Conservation (phyloP, 768 basidiomycete species). For the Saitozyma sp. region DNA sequence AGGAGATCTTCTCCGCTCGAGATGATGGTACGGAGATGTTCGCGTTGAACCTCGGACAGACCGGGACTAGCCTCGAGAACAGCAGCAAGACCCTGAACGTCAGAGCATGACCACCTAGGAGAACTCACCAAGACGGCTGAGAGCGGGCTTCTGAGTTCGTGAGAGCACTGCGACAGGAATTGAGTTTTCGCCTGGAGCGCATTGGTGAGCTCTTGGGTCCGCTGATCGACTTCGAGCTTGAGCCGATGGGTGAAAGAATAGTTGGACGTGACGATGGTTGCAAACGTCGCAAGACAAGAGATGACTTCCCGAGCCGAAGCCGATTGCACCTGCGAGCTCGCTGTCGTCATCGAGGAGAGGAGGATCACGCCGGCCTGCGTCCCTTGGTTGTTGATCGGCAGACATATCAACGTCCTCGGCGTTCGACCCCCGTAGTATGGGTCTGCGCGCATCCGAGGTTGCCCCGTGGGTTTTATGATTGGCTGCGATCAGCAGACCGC, state of each 20-base stretch:
- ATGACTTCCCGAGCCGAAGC: constrained; percentile 20
- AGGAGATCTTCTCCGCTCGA: constrained; percentile 38
- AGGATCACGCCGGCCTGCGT: constrained; percentile 25
- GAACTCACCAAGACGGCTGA: constrained; percentile 35
- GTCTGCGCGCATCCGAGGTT: constrained; percentile 1
- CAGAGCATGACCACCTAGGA: not conserved
- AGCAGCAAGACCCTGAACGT: constrained; percentile 30
- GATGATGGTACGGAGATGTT: constrained; percentile 38
- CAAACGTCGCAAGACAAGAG: constrained; percentile 25
- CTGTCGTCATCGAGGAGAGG: constrained; percentile 17
- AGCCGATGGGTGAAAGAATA: constrained; percentile 22
- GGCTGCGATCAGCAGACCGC: not conserved
- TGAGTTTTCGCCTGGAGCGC: constrained; percentile 27
- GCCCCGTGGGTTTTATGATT: constrained; percentile 3
- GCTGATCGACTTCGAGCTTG: constrained; percentile 27
- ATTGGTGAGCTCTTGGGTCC: constrained; percentile 25
- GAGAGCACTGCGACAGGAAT: constrained; percentile 36
- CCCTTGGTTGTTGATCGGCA: constrained; percentile 25
- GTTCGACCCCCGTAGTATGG: constrained; percentile 16
- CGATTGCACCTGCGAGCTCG: constrained; percentile 9
- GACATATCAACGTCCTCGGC: constrained; percentile 15
- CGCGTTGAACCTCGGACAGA: constrained; percentile 32
- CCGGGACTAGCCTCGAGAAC: constrained; percentile 41
- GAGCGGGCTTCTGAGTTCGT: constrained; percentile 44
- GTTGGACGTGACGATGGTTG: constrained; percentile 16